These are phyloP conservation scores for Dipodascus albidus DNA, from an alignment of 805 yeast genomes.

Conservation along the genomic window DNA sequence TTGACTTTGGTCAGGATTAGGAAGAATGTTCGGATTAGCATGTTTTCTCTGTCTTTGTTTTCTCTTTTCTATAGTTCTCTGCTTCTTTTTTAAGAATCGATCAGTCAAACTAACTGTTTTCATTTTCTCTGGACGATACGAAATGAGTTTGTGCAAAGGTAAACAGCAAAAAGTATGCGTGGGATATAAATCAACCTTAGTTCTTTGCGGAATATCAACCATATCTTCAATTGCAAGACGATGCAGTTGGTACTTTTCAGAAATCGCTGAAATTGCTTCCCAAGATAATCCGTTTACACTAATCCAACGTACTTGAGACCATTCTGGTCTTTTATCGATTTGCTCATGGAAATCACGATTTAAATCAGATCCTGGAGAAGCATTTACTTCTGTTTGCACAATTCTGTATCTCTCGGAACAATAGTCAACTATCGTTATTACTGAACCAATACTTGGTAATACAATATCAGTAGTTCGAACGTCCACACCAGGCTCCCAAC, in stretches of 20 bases:
- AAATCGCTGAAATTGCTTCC: slow-evolving; percentile 42
- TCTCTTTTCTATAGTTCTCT: background rate
- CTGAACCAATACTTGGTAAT: slow-evolving; percentile 41
- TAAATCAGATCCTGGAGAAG: slow-evolving; percentile 10
- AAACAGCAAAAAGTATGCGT: slow-evolving; percentile 42
- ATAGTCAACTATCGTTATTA: slow-evolving; percentile 44
- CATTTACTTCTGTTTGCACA: slow-evolving; percentile 30
- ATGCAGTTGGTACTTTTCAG: slow-evolving; percentile 36
- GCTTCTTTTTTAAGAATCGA: background rate
- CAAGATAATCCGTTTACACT: slow-evolving; percentile 51
- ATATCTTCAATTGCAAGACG: slow-evolving; percentile 49
- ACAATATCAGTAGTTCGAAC: slow-evolving; percentile 39
- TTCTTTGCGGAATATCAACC: slow-evolving; percentile 51
- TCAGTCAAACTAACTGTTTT: background rate
- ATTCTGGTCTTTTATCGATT: slow-evolving; percentile 30
- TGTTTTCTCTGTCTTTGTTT: background rate
- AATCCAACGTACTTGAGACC: slow-evolving; percentile 46
- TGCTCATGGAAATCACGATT: slow-evolving; percentile 23
- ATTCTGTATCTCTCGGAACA: slow-evolving; percentile 33
- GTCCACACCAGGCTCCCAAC: slow-evolving; percentile 53
- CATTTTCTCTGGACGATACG: slow-evolving; percentile 13
- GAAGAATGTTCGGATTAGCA: background rate
- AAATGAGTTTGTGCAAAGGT: slow-evolving; percentile 39
- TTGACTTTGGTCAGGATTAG: background rate
- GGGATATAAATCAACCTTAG: slow-evolving; percentile 44